A percentile compares a stretch with the other conserved stretches of the same genome.
phyloP scores from a whole-genome alignment of 805 yeast genomes.

The Clavispora asparagi region DNA sequence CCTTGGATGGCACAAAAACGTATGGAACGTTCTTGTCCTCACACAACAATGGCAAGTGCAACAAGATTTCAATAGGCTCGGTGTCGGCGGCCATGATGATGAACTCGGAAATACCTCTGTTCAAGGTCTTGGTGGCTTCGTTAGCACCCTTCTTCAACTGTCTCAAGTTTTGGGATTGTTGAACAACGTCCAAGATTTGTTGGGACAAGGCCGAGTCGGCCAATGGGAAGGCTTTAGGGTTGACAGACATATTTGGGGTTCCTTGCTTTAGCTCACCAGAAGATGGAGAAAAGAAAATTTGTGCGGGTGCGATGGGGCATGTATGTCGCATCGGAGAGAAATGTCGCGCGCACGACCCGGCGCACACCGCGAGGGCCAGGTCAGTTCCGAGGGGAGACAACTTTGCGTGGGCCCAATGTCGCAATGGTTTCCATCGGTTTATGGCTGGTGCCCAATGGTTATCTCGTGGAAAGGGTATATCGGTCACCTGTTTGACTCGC shows the following conservation, averaged over 20 bases:
- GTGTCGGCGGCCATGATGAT: constrained; percentile 99
- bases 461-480: too few relatives aligned
- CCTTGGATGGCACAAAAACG: constrained; percentile 97
- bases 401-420: too few relatives aligned
- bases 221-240: constrained; percentile 98
- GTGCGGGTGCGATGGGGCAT: background rate
- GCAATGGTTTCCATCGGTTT: too few relatives aligned
- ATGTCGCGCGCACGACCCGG: background rate
- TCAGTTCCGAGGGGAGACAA: too few relatives aligned
- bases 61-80: constrained; percentile 96
- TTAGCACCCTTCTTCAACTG: constrained; percentile 99
- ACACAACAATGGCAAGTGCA: constrained; percentile 95
- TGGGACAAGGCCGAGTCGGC: constrained; percentile 95
- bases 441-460: too few relatives aligned
- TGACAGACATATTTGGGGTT: constrained; percentile 61
- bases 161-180: constrained; percentile 96
- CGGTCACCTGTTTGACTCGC: too few relatives aligned
- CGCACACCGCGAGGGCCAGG: too few relatives aligned
- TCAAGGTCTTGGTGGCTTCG: constrained; percentile 98
- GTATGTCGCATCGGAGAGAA: background rate
- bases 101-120: constrained; percentile 99
- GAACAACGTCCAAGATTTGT: constrained; percentile 95
- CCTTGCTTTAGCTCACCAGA: constrained; percentile 30
- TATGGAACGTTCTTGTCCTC: constrained; percentile 99
- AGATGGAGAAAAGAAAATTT: constrained; percentile 4